A percentile compares a stretch with the other conserved stretches of the same genome.
Conservation (phyloP, 192 early-diverging fungal species). For the Glomus cerebriforme region DNA sequence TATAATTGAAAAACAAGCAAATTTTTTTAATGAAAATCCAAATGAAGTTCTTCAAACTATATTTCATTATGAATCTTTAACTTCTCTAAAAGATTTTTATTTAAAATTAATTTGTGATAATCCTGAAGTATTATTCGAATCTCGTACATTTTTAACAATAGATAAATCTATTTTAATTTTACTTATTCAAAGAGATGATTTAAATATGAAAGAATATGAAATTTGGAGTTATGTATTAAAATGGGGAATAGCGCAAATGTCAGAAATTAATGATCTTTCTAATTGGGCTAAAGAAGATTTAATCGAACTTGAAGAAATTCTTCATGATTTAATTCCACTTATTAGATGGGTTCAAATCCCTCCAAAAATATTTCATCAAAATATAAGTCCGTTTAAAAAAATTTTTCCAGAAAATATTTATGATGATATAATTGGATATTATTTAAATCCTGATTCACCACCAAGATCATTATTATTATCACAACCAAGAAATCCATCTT, state of each 20-base stretch:
- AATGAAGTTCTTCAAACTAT: neutral
- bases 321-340: neutral
- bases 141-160: neutral
- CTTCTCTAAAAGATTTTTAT: neutral
- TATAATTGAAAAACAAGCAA: neutral
- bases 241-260: neutral
- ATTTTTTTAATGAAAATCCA: neutral
- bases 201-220: neutral
- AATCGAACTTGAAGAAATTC: neutral
- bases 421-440: neutral
- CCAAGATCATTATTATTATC: neutral
- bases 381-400: neutral
- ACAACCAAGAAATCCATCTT: neutral
- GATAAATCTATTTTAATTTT: neutral
- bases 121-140: neutral
- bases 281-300: neutral
- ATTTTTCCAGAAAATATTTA: neutral
- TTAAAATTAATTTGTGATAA: neutral
- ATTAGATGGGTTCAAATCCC: neutral
- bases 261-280: neutral
- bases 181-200: neutral
- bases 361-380: neutral
- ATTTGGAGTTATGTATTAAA: neutral
- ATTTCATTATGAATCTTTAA: neutral
- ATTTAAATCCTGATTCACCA: neutral